Base-by-base conservation (phyloP, 202 grass and related monocot genomes). In the Tripidium arundinaceum region DNA sequence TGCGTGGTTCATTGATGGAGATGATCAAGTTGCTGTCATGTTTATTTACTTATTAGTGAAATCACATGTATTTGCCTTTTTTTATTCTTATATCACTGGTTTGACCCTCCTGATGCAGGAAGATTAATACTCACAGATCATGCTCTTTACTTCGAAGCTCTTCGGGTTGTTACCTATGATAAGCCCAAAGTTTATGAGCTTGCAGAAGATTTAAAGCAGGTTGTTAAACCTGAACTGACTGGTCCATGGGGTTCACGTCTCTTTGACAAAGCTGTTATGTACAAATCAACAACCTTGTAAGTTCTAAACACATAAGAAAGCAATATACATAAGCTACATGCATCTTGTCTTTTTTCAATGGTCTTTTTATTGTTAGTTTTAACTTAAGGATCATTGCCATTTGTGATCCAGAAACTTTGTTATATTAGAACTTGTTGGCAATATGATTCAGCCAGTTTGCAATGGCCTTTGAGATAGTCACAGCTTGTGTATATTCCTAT, bases 231-330 rank as follows among this genome's bases (percentile, higher is more conserved):
- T 63, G 95, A 98, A 67, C 79, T 98, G 79, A 94, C 95, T 87
- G 95, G 95, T 52, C 95, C 95, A 71, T 98, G 92, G 95, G 95
- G 95, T 75, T 98, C 95, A 74, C 92, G 95, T 61, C 89, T 98
- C 78, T 98, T 94, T 91, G 94, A 98, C 81, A 98, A 98, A 83
- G 94, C 94, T 0, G 90, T 98, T 65, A 98, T 98, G 94, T 98
- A 94, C 80, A 94, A 93, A 86, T 94, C 95, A 52, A 80, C 83
- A 62, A 84, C 84, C 54, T 79, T 98, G 95, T 98, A 87, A 94
- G 95, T 94, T 46, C 22, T 83, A 31, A 24, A 74, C 63, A 70
- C 24, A 61, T 67, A 36, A 13, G 26, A 66, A 65, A 79, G 31
- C 18, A 70, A 67, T 75, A 72, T 77, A 43, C 29, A 52, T 63